Evolutionary conservation across 495 filamentous ascomycete species (phyloP).

Genomic region (Xylaria castorea): DNA sequence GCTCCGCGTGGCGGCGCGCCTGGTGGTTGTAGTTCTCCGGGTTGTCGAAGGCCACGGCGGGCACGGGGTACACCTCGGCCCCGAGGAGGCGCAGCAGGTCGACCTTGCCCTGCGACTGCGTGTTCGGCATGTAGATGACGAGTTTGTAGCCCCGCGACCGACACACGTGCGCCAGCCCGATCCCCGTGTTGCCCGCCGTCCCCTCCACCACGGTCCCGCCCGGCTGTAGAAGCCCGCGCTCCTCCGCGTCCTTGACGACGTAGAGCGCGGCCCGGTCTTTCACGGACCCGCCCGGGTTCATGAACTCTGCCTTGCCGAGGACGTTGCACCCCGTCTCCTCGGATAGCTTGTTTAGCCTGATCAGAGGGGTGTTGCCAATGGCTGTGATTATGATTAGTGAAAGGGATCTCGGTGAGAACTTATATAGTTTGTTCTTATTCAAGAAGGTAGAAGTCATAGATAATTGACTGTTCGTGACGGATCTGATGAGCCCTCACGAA

Average conservation of each 20-base stretch:
- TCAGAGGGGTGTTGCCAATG: constrained; percentile 96
- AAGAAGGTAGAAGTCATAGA: neutral
- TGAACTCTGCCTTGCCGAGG: constrained; percentile 97
- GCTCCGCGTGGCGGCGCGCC: constrained; percentile 85
- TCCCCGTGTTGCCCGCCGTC: constrained; percentile 97
- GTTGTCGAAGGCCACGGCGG: constrained; percentile 95
- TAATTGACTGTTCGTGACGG: neutral
- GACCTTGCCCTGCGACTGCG: constrained; percentile 97
- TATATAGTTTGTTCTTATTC: neutral
- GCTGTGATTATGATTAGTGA: constrained; percentile 56
- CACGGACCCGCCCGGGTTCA: constrained; percentile 95
- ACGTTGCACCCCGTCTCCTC: constrained; percentile 93
- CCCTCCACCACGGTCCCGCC: constrained; percentile 97
- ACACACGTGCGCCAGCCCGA: constrained; percentile 96
- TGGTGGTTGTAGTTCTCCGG: constrained; percentile 98
- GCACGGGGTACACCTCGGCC: constrained; percentile 98
- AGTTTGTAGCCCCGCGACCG: constrained; percentile 90
- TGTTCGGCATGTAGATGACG: constrained; percentile 99
- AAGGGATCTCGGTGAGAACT: no score
- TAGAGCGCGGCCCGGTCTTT: constrained; percentile 97
- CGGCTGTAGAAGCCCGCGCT: constrained; percentile 76
- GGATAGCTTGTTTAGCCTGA: constrained; percentile 86
- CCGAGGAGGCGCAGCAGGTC: constrained; percentile 90
- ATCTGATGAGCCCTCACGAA: neutral
- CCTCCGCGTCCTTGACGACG: constrained; percentile 92